Percentiles rank a stretch among this genome's conserved stretches.
phyloP scores from a whole-genome alignment of 176 grass and related monocot genomes.

The Zea luxurians region DNA sequence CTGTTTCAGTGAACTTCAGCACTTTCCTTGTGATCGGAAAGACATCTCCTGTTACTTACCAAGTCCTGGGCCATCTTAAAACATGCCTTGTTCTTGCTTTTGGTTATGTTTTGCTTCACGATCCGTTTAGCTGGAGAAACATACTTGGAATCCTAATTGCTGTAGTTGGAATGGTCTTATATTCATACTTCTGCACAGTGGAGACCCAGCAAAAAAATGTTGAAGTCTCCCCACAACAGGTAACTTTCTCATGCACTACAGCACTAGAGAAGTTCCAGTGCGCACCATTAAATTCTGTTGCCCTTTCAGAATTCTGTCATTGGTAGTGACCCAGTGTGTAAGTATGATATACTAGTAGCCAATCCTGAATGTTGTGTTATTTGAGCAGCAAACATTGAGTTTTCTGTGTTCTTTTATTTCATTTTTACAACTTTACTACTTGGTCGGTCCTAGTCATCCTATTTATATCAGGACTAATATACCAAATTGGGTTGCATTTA shows the following conservation, averaged over 20 bases:
- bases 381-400: neutral
- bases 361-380: neutral
- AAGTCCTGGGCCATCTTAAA: slow-evolving; percentile 93
- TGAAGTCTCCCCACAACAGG: slow-evolving; percentile 61
- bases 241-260: slow-evolving; percentile 29
- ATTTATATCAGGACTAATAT: too few relatives aligned
- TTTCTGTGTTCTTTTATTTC: neutral
- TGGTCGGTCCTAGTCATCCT: too few relatives aligned
- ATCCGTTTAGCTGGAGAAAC: slow-evolving; percentile 94
- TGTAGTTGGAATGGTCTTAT: slow-evolving; percentile 76
- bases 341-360: neutral
- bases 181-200: slow-evolving; percentile 72
- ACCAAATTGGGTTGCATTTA: too few relatives aligned
- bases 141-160: slow-evolving; percentile 87
- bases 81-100: slow-evolving; percentile 88
- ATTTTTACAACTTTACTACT: too few relatives aligned
- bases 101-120: slow-evolving; percentile 81
- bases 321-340: neutral
- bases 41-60: slow-evolving; percentile 92
- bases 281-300: neutral
- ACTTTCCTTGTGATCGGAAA: slow-evolving; percentile 90
- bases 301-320: neutral
- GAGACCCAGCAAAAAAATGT: slow-evolving; percentile 60
- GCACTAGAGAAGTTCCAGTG: neutral
- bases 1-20: slow-evolving; percentile 89